Percentiles rank a stretch among this genome's conserved stretches.
These are phyloP conservation scores for Sporothrix curviconia DNA, from an alignment of 2,329 filamentous ascomycete genomes.

Conservation along the genomic window DNA sequence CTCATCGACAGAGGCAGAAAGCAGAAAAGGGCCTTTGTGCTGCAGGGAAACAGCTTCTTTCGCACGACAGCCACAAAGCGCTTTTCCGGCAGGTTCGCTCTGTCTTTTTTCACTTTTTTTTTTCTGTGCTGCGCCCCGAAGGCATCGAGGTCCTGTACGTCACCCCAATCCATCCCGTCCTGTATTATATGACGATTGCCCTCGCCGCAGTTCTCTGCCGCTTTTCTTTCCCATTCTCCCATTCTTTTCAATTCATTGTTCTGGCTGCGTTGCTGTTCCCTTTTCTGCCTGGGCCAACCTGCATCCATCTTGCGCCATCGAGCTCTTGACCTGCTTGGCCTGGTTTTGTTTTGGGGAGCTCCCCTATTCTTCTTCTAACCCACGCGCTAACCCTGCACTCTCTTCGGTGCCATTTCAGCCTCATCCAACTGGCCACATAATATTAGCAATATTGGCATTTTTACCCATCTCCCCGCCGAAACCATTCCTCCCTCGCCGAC, in stretches of 20 bases:
- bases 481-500: not conserved
- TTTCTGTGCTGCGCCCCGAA: not conserved
- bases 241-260: not conserved
- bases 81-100: not conserved
- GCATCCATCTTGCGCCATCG: not conserved
- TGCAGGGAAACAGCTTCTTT: not conserved
- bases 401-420: no score
- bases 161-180: not conserved
- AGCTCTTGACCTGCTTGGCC: not conserved
- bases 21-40: no score
- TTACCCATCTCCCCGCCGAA: not conserved
- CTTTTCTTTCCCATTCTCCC: not conserved
- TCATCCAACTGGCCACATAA: no score
- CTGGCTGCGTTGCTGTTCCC: not conserved
- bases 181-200: not conserved
- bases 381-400: no score
- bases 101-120: not conserved
- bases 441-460: no score
- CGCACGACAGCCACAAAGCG: no score
- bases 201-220: not conserved
- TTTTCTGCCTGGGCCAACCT: not conserved
- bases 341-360: not conserved
- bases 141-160: slow-evolving; percentile 17
- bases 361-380: not conserved
- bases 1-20: no score